Percentiles rank a stretch among this genome's conserved stretches.
Evolutionary conservation across 2,329 filamentous ascomycete genomes (phyloP).

Genomic region (Bipolaris sorokiniana): DNA sequence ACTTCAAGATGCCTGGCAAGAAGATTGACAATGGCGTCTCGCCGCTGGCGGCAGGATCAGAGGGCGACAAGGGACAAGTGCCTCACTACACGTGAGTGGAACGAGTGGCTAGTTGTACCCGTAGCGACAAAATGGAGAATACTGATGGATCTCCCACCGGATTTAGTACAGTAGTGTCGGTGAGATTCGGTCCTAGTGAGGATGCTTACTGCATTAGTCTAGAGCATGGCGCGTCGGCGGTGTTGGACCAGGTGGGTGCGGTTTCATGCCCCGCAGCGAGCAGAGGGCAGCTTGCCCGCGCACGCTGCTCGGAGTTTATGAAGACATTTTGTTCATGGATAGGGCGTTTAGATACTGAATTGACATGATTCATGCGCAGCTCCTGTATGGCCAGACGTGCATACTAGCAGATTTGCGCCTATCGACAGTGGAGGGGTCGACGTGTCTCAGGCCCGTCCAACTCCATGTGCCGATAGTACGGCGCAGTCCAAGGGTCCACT

Average conservation of each 20-base stretch:
- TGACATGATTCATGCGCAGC: neutral
- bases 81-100: slow-evolving; percentile 32
- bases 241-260: slow-evolving; percentile 12
- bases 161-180: slow-evolving; percentile 3
- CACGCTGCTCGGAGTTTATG: neutral
- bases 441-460: slow-evolving; percentile 9
- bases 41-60: slow-evolving; percentile 19
- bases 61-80: slow-evolving; percentile 33
- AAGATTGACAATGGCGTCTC: slow-evolving; percentile 37
- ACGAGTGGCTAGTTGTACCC: slow-evolving; percentile 11
- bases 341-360: neutral
- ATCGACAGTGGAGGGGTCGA: slow-evolving; percentile 4
- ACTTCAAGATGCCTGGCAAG: slow-evolving; percentile 47
- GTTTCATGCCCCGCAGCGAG: slow-evolving; percentile 11
- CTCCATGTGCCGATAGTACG: slow-evolving; percentile 15
- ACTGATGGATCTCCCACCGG: neutral
- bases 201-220: slow-evolving; percentile 8
- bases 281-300: neutral
- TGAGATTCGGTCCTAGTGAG: slow-evolving; percentile 6
- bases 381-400: neutral
- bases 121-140: slow-evolving; percentile 3
- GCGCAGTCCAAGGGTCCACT: slow-evolving; percentile 16
- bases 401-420: too few relatives aligned
- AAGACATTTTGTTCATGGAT: neutral
- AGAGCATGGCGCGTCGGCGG: slow-evolving; percentile 5